Evolutionary conservation across 176 grass and related monocot species (phyloP).

Genomic region (Chrysopogon serrulatus): DNA sequence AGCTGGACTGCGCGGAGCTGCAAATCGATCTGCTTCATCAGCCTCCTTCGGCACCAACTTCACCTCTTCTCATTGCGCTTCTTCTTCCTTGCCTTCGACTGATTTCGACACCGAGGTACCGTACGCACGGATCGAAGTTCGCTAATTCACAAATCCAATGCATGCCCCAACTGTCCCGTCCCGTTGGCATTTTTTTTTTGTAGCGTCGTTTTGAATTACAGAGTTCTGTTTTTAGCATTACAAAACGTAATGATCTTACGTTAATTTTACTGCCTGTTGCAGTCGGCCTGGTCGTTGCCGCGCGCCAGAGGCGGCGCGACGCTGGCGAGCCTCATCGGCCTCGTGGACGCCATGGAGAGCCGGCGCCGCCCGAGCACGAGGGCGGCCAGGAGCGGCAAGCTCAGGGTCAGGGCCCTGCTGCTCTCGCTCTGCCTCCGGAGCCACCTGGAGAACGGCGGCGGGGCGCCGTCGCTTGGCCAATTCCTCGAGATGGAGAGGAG

Average conservation of each 20-base stretch:
- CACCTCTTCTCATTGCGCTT: slow-evolving; percentile 34
- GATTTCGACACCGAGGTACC: slow-evolving; percentile 51
- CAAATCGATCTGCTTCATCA: slow-evolving; percentile 34
- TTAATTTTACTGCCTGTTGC: not conserved
- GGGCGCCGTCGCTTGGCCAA: slow-evolving; percentile 46
- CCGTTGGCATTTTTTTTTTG: not conserved
- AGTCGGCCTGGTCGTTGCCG: slow-evolving; percentile 43
- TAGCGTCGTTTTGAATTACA: not conserved
- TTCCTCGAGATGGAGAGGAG: slow-evolving; percentile 69
- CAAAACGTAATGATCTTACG: not conserved
- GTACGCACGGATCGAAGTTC: not conserved
- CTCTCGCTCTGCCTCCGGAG: slow-evolving; percentile 63
- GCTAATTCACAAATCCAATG: not conserved
- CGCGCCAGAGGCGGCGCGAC: slow-evolving; percentile 32
- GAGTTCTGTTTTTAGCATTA: not conserved
- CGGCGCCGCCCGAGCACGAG: slow-evolving; percentile 28
- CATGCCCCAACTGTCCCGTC: not conserved
- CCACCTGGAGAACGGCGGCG: slow-evolving; percentile 25
- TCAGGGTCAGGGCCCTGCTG: slow-evolving; percentile 59
- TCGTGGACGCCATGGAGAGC: slow-evolving; percentile 48
- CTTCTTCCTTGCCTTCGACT: slow-evolving; percentile 47
- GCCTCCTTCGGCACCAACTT: slow-evolving; percentile 51
- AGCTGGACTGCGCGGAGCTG: slow-evolving; percentile 21
- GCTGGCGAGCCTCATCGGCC: slow-evolving; percentile 54
- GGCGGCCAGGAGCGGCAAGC: slow-evolving; percentile 31